Base-by-base conservation (phyloP, 768 basidiomycete genomes). In the Russula compacta region DNA sequence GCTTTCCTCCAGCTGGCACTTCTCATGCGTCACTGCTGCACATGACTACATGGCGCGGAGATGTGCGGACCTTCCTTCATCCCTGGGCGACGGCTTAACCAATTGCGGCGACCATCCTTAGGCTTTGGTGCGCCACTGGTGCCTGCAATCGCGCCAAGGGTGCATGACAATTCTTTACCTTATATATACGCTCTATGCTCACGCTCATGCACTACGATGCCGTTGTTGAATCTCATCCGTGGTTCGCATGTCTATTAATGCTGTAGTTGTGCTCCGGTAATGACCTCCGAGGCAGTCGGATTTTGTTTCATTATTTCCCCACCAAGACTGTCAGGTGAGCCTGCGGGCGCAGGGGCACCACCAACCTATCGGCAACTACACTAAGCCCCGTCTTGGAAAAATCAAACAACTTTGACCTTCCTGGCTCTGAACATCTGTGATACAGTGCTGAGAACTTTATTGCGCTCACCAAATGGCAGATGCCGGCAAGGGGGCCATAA, bases 61-160 rank as follows among this genome's bases (percentile, higher is more conserved):
- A 48, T 47, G n/a, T 54, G 46, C 44, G 52, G 40, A 29, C n/a
- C 39, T 58, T 50, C 21, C 19, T 44, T 38, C 12, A 1, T 8
- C 38, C 38, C 56, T 38, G 48, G 17, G 47, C 6, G 32, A 46
- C 43, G 35, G 44, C 51, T 35, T 39, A 53, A 29, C 52, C 50
- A 58, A 58, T 60, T 52, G 24, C 51, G 52, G 51, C 24, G 43
- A 51, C 48, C 21, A 11, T 19, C 29, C 51, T 14, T 39, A 46
- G 51, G 24, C 43, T 33, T 42, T 47, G 42, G 52, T 29, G 24
- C 59, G 59, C 53, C 59, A 59, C 58, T 10, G 47, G 59, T 60
- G 47, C 59, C 59, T 60, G 59, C 40, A 35, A 47, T 29, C 38
- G 44, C 55, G 44, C 19, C 43, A 15, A 11, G 9, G 3, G 15